Evolutionary conservation across 495 filamentous ascomycete genomes (phyloP), one percentile per base, ranked within the genome.

Genomic region (Penicillium turbatum): DNA sequence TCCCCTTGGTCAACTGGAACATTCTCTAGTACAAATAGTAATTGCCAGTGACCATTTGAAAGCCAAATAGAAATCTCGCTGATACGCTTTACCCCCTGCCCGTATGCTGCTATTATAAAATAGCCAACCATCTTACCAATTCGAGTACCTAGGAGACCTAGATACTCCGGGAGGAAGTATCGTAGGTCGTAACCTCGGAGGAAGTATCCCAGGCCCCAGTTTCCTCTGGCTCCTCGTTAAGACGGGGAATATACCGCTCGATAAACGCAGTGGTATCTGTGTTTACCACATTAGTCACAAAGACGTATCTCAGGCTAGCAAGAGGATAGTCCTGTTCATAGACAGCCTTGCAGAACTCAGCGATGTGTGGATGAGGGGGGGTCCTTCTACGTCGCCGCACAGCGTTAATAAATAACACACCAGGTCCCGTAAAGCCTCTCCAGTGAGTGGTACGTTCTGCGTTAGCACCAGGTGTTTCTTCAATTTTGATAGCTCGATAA

Each of bases 91-190:
- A 31, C 29, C 31, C 48, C 37, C 12, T 40, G 37, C 8, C 38
- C 48, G 24, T 30, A 51, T 12, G 48, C 29, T 2, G 37, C 35
- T n/a, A 51, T 16, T 7, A 51, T 32, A 13, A 51, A 42, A 31
- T 42, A 31, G 6, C 12, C 48, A n/a, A 42, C 37, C 36, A 38
- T 27, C 19, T 41, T 50, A 2, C 48, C 37, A 32, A 51, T 13
- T 15, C 24, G 26, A 1, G 48, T 42, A 11, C 48, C 48, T 9
- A 51, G 37, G 4, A 51, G 32, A 16, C 37, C 48, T 2, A 29
- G 3, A 15, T 38, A 55, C 16, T 15, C 34, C 11, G 21, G 27
- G 26, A 12, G 9, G 26, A 16, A 7, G 8, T 30, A 15, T 27
- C 24, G 10, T 34, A 34, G 31, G 31, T 34, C 9, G n/a, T n/a